Evolutionary conservation across 2,329 filamentous ascomycete species (phyloP), one percentile per base, ranked within the genome.

Genomic region (Paecilomyces sp.): DNA sequence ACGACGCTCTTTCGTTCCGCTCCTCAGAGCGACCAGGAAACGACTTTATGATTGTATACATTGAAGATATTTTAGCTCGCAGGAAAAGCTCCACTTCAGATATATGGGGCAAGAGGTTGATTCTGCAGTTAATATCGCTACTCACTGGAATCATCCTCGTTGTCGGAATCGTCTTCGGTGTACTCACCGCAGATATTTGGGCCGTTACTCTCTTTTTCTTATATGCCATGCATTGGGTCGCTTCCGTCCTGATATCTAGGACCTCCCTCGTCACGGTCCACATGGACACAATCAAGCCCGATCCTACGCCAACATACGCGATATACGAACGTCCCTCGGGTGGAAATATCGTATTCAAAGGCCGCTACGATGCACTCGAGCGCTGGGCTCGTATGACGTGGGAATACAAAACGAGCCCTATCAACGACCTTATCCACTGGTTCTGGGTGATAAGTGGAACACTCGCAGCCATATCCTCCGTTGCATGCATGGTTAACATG

Each of bases 401-500:
- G 68, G 66, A 71, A 58, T 72, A 69, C 58, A 65, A 67, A 8
- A 58, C 59, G 1, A 61, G 36, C 0, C 31, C 51, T 4, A 58
- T 58, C 22, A 63, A 65, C 12, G 62, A 67, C 15, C 52, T 24
- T n/a, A 57, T 70, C 8, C 70, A 72, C 60, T 72, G 68, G 68
- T 61, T 65, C 6, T 72, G 68, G 68, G 67, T 68, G 41, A 34
- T 63, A 1, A 68, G 65, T 0, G 70, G 70, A 2, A 67, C 69
- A 2, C 25, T 71, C 22, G 66, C 67, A 2, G 69, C 67, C 0
- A 64, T 70, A 2, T 61, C 65, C 3, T 72, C 70, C 1, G 64
- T 71, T n/a, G 70, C 70, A 8, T 72, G 70, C 57, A 72, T 72
- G 70, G 70, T 72, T 18, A 73, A 73, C 34, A 73, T 73, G 70